These are phyloP conservation scores for Pythium scleroteichum DNA, from an alignment of 352 stramenopile genomes.

Conservation along the genomic window DNA sequence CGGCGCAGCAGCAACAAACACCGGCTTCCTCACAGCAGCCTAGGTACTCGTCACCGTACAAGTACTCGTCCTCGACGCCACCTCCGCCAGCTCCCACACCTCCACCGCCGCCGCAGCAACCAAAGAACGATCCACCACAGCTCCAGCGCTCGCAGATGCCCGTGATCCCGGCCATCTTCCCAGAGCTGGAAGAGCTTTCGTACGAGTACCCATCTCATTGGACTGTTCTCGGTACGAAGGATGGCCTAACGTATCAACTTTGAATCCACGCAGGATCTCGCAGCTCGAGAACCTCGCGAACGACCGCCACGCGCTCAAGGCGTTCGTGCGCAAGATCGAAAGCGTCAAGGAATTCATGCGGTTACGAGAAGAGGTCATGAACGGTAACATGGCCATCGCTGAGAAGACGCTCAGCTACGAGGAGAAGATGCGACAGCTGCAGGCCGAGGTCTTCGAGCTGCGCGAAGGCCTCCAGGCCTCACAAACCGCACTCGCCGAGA, in stretches of 20 bases:
- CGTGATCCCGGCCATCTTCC: slow-evolving; percentile 69
- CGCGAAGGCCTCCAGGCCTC: slow-evolving; percentile 46
- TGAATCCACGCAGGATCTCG: slow-evolving; percentile 28
- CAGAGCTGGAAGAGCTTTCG: slow-evolving; percentile 76
- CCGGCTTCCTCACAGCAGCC: background rate
- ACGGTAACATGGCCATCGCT: slow-evolving; percentile 75
- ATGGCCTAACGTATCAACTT: background rate
- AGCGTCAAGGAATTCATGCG: slow-evolving; percentile 70
- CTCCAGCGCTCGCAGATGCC: slow-evolving; percentile 76
- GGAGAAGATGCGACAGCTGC: slow-evolving; percentile 44
- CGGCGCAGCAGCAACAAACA: slow-evolving; percentile 3
- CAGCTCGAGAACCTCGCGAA: slow-evolving; percentile 66
- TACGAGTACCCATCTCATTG: slow-evolving; percentile 30
- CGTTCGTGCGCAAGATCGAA: slow-evolving; percentile 59
- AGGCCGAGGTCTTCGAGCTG: slow-evolving; percentile 51
- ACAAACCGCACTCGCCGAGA: slow-evolving; percentile 63
- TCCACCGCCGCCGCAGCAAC: slow-evolving; percentile 34
- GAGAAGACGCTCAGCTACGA: slow-evolving; percentile 70
- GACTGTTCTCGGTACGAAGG: too few species aligned
- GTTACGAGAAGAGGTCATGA: slow-evolving; percentile 72
- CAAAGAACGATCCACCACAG: slow-evolving; percentile 35
- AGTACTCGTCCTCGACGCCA: slow-evolving; percentile 30
- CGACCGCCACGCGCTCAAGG: slow-evolving; percentile 64
- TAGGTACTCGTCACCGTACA: slow-evolving; percentile 5
- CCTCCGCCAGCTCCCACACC: slow-evolving; percentile 29